phyloP scores from a whole-genome alignment of 2,329 filamentous ascomycete species.

The Diaporthe caulivora region DNA sequence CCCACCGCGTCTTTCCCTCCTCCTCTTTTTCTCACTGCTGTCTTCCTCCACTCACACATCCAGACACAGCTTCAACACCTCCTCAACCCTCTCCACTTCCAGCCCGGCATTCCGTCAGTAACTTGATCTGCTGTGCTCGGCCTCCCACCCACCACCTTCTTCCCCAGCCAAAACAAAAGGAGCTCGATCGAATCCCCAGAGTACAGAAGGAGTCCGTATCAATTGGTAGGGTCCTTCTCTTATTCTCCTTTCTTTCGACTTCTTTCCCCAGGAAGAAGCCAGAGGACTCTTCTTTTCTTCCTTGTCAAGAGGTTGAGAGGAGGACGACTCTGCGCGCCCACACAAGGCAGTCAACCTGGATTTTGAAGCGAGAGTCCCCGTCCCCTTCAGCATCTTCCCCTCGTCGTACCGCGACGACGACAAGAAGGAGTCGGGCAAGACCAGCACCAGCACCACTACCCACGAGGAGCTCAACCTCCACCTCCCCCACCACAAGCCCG shows the following conservation, averaged over 20 bases:
- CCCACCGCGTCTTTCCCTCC: conserved; percentile 30
- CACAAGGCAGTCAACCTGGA: conserved; percentile 95
- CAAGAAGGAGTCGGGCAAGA: conserved; percentile 64
- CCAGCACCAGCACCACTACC: conserved; percentile 68
- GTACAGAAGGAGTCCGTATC: conserved; percentile 48
- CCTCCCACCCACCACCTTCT: background rate
- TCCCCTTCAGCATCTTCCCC: conserved; percentile 99
- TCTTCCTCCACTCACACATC: conserved; percentile 43
- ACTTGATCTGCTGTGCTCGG: conserved; percentile 41
- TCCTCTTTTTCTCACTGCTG: conserved; percentile 37
- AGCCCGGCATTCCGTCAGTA: conserved; percentile 46
- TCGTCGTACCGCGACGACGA: conserved; percentile 77
- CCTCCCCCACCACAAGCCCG: conserved; percentile 81
- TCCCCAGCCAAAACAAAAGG: conserved; percentile 37
- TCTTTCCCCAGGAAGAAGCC: conserved; percentile 59
- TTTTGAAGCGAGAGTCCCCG: conserved; percentile 99
- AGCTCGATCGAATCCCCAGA: conserved; percentile 49
- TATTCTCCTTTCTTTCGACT: conserved; percentile 61
- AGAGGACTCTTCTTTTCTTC: conserved; percentile 70
- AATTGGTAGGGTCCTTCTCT: conserved; percentile 52
- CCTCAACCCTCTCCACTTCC: conserved; percentile 42
- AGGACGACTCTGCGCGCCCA: conserved; percentile 57
- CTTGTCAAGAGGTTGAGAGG: conserved; percentile 65
- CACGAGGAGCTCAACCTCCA: conserved; percentile 93
- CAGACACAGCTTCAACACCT: conserved; percentile 38